Evolutionary conservation across 2,329 filamentous ascomycete species (phyloP).

Genomic region (Juglanconis oblonga): DNA sequence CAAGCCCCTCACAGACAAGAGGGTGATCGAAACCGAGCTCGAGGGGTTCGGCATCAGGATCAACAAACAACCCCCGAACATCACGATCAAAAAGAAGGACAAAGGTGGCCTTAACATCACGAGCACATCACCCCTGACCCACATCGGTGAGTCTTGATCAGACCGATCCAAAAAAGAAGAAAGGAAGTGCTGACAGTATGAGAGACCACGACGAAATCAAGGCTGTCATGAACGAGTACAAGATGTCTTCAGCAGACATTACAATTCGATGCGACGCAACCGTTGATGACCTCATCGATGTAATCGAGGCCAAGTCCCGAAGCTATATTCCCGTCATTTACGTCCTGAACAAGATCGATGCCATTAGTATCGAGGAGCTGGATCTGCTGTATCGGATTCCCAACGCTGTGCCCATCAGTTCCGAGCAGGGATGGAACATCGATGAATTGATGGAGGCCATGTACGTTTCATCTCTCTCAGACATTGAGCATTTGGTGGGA

Average conservation of each 20-base stretch:
- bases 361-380: conserved; percentile 95
- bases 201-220: conserved; percentile 88
- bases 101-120: conserved; percentile 96
- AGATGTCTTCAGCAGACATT: conserved; percentile 94
- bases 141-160: conserved; percentile 54
- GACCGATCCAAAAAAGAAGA: background rate
- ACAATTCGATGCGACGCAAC: conserved; percentile 97
- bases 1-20: conserved; percentile 95
- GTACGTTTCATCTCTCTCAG: conserved; percentile 39
- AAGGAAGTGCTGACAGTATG: background rate
- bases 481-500: background rate
- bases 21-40: conserved; percentile 89
- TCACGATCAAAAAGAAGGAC: conserved; percentile 99
- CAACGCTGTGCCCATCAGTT: conserved; percentile 94
- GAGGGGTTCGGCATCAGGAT: conserved; percentile 97
- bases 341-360: conserved; percentile 98
- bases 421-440: conserved; percentile 96
- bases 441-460: conserved; percentile 96
- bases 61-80: conserved; percentile 96
- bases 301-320: conserved; percentile 89
- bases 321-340: conserved; percentile 99
- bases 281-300: conserved; percentile 92
- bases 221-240: conserved; percentile 96
- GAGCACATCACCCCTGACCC: conserved; percentile 85
- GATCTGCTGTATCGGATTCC: conserved; percentile 95